phyloP scores from a whole-genome alignment of 768 basidiomycete genomes.

The Boletus rubescentipes region DNA sequence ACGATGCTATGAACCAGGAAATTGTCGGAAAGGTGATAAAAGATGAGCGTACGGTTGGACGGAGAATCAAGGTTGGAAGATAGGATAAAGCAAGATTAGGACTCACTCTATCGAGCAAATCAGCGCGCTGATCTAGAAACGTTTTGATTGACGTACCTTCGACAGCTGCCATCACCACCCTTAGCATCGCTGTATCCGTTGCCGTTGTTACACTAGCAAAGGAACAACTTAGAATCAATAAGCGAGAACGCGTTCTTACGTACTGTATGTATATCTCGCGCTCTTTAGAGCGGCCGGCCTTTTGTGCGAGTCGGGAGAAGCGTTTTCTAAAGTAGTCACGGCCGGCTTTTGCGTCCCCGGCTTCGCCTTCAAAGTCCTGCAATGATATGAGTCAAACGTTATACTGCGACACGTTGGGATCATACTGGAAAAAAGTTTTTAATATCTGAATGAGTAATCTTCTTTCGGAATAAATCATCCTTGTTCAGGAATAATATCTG shows the following conservation, averaged over 20 bases:
- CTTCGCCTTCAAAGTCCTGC: conserved; percentile 83
- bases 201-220: conserved; percentile 75
- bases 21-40: conserved; percentile 12
- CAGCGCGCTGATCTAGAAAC: conserved; percentile 5
- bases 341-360: conserved; percentile 69
- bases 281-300: conserved; percentile 80
- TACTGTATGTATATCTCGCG: conserved; percentile 94
- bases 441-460: conserved; percentile 80
- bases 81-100: conserved; percentile 21
- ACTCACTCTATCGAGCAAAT: conserved; percentile 64
- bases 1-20: conserved; percentile 32
- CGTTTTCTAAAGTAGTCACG: conserved; percentile 89
- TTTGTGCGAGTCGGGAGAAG: conserved; percentile 79
- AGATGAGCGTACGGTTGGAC: conserved; percentile 29
- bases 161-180: conserved; percentile 94
- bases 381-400: neutral
- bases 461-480: conserved; percentile 87
- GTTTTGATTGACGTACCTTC: conserved; percentile 61
- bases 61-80: conserved; percentile 20
- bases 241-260: conserved; percentile 33
- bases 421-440: conserved; percentile 85
- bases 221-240: conserved; percentile 7
- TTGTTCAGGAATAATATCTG: conserved; percentile 96
- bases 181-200: conserved; percentile 83
- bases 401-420: neutral